A percentile compares a stretch with the other conserved stretches of the same genome.
These are phyloP conservation scores for Royoungia palumana DNA, from an alignment of 768 basidiomycete species.

Conservation along the genomic window DNA sequence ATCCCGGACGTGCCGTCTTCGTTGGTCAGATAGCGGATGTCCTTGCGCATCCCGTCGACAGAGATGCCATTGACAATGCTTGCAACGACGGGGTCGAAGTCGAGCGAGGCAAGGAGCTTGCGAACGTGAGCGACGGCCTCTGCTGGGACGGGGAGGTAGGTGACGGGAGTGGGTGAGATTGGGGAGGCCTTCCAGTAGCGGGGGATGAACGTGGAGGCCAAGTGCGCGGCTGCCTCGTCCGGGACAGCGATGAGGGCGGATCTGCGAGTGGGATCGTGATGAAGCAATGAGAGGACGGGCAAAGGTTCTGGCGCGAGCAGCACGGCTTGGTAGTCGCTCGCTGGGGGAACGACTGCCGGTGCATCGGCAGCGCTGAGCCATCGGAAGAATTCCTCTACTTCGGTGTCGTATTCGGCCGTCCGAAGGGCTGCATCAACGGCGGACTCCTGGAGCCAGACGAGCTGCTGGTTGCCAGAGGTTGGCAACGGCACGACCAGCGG, in stretches of 20 bases:
- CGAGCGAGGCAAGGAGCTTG: constrained; percentile 52
- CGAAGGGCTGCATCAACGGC: constrained; percentile 47
- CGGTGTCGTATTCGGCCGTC: constrained; percentile 28
- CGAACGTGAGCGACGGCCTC: constrained; percentile 53
- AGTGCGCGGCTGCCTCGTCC: constrained; percentile 35
- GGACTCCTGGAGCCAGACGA: constrained; percentile 62
- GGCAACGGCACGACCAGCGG: constrained; percentile 20
- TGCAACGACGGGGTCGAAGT: constrained; percentile 69
- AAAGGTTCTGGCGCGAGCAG: constrained; percentile 5
- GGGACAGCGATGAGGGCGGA: constrained; percentile 51
- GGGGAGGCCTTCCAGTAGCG: constrained; percentile 68
- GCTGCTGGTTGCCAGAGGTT: constrained; percentile 33
- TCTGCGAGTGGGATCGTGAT: constrained; percentile 32
- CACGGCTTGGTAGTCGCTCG: constrained; percentile 18
- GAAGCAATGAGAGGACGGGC: constrained; percentile 36
- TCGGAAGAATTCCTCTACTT: constrained; percentile 38
- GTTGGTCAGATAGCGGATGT: constrained; percentile 81
- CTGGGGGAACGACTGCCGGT: constrained; percentile 8
- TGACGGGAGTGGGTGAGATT: constrained; percentile 48
- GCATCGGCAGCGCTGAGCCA: constrained; percentile 22
- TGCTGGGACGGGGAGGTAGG: constrained; percentile 55
- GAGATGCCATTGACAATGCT: constrained; percentile 68
- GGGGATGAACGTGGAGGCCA: constrained; percentile 64
- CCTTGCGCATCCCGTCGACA: constrained; percentile 57
- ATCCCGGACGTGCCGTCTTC: constrained; percentile 75